Evolutionary conservation across 1,284 basidiomycete genomes (phyloP), one percentile per base, ranked within the genome.

Genomic region (Ustilago shanxiensis): DNA sequence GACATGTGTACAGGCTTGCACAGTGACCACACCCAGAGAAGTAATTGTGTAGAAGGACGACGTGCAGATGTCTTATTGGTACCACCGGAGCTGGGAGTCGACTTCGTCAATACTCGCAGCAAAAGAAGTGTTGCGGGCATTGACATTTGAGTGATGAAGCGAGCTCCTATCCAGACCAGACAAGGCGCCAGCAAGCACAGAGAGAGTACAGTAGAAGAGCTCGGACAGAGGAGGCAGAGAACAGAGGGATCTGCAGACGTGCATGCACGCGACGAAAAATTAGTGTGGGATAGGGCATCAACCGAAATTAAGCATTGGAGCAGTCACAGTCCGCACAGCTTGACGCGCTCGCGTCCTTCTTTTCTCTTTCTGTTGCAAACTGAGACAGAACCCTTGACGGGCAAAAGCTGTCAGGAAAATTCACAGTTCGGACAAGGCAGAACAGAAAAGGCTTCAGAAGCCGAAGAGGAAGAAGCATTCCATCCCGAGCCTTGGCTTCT

Each of bases 201-300:
- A 31, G 16, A 51, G 9, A 51, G n/a, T n/a, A n/a, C n/a, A n/a
- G n/a, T n/a, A n/a, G n/a, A n/a, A n/a, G 47, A 24, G 50, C 50
- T 51, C 51, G 18, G 11, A 35, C 33, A 54, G 53, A 33, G 29
- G 28, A 31, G 8, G 20, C 49, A 31, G 14, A 52, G 50, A 33
- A 26, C 35, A 54, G 47, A 55, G n/a, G 45, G 65, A 66, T 66
- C 58, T 66, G 65, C 65, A 55, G 14, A 26, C 35, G 1, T 66
- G 63, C 57, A 60, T 66, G 52, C 26, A 55, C 29, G 56, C 31
- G 16, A 44, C 41, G n/a, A n/a, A n/a, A n/a, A 44, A 20, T 28
- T 29, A n/a, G 64, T 47, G 57, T 51, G 64, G 56, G 59, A 14
- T n/a, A 54, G 41, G 45, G 51, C 24, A 28, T 10, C 13, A 28